Conservation (phyloP, 2,329 filamentous ascomycete genomes). For the Cadophora gregata region DNA sequence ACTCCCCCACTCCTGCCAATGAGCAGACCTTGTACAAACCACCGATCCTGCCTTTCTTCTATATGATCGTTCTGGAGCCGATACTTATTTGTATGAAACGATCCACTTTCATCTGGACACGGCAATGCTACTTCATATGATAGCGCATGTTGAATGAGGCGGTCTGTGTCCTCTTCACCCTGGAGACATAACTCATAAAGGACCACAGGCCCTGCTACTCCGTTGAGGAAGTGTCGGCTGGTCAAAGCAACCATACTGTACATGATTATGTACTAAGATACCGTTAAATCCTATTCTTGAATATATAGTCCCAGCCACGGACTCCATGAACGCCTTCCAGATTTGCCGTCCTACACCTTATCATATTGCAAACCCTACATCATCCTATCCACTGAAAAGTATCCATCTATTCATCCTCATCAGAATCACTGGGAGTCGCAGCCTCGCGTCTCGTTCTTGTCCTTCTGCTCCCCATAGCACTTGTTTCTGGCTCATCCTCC, state of each 20-base stretch:
- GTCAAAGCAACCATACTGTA: background rate
- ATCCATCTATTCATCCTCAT: constrained; percentile 13
- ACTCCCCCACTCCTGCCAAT: background rate
- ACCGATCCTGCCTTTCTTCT: background rate
- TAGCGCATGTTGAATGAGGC: too few relatives aligned
- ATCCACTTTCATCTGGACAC: background rate
- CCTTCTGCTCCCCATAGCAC: constrained; percentile 13
- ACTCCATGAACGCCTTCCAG: constrained; percentile 1
- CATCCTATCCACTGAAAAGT: background rate
- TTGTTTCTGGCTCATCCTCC: constrained; percentile 23
- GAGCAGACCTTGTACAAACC: background rate
- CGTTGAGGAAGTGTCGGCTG: background rate
- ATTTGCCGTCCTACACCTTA: background rate
- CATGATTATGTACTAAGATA: background rate
- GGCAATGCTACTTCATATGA: background rate
- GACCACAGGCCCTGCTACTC: background rate
- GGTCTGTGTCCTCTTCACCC: background rate
- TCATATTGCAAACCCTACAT: background rate
- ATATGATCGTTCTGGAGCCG: background rate
- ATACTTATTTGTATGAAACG: background rate
- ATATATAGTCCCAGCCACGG: background rate
- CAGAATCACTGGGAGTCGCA: constrained; percentile 11
- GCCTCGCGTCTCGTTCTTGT: constrained; percentile 19
- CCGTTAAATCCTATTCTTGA: background rate
- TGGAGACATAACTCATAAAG: background rate